Percentiles rank a stretch among this genome's conserved stretches.
These are phyloP conservation scores for Ramalina peruviana DNA, from an alignment of 495 filamentous ascomycete species.

Conservation along the genomic window DNA sequence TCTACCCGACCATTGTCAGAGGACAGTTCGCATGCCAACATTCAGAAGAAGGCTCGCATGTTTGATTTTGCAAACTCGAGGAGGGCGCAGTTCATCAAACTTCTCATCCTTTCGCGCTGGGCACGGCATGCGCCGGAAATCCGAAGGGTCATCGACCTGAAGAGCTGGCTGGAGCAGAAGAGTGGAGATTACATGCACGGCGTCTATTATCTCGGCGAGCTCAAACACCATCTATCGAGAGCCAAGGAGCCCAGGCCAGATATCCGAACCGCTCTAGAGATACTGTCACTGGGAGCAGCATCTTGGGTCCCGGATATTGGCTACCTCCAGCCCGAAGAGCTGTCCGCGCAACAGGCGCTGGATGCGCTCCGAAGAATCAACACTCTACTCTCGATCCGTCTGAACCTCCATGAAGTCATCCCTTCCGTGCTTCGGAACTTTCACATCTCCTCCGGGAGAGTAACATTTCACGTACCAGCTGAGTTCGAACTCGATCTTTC, in stretches of 20 bases:
- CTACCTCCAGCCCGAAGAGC: conserved; percentile 61
- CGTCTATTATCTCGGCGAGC: conserved; percentile 45
- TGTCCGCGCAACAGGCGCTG: conserved; percentile 51
- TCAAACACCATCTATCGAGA: conserved; percentile 50
- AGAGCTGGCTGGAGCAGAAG: conserved; percentile 51
- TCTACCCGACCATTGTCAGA: conserved; percentile 35
- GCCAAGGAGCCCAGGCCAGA: conserved; percentile 74
- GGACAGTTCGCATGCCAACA: conserved; percentile 46
- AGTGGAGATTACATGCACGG: conserved; percentile 40
- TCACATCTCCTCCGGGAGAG: conserved; percentile 61
- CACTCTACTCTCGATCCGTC: conserved; percentile 61
- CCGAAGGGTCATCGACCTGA: conserved; percentile 71
- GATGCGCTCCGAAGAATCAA: conserved; percentile 67
- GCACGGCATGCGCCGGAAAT: conserved; percentile 62
- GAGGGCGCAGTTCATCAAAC: conserved; percentile 71
- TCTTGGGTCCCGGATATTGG: conserved; percentile 65
- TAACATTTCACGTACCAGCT: conserved; percentile 65
- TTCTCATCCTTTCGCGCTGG: conserved; percentile 80
- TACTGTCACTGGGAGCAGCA: conserved; percentile 61
- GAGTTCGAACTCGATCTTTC: conserved; percentile 93
- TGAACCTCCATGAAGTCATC: conserved; percentile 62
- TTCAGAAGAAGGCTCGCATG: conserved; percentile 65
- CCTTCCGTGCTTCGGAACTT: conserved; percentile 61
- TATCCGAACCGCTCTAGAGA: conserved; percentile 72
- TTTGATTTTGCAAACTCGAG: conserved; percentile 55